These are phyloP conservation scores for Peltaster fructicola DNA, from an alignment of 2,329 filamentous ascomycete genomes.

Conservation along the genomic window DNA sequence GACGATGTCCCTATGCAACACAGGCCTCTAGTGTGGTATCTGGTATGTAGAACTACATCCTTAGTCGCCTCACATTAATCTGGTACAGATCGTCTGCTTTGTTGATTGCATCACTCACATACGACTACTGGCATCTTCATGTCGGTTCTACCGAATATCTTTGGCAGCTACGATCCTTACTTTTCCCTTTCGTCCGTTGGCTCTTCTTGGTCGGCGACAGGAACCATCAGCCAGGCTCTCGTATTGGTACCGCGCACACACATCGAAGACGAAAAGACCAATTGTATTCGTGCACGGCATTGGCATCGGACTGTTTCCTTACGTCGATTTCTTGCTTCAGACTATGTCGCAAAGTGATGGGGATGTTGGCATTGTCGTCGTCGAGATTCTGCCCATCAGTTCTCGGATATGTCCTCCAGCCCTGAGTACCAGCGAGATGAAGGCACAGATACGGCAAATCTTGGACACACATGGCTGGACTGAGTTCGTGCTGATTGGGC, in stretches of 20 bases:
- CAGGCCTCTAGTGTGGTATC: too few species aligned
- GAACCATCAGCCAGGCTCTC: too few species aligned
- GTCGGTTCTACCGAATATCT: too few species aligned
- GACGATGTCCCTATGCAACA: conserved; percentile 37
- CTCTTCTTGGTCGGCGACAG: too few species aligned
- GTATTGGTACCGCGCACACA: conserved; percentile 54
- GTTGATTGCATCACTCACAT: too few species aligned
- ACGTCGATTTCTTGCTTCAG: conserved; percentile 36
- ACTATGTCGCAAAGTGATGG: conserved; percentile 21
- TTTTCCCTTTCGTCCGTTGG: too few species aligned
- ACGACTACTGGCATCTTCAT: too few species aligned
- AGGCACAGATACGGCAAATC: conserved; percentile 36
- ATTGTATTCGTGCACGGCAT: conserved; percentile 56
- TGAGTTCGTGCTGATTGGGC: conserved; percentile 39
- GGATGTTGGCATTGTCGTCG: conserved; percentile 42
- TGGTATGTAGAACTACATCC: too few species aligned
- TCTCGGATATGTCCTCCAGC: conserved; percentile 39
- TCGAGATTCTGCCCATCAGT: conserved; percentile 49
- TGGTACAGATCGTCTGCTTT: too few species aligned
- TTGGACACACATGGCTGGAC: conserved; percentile 38
- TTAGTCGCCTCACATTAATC: too few species aligned
- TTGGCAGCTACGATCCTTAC: too few species aligned
- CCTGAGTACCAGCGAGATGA: conserved; percentile 32
- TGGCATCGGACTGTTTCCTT: conserved; percentile 48
- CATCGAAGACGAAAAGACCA: conserved; percentile 37